Conservation (phyloP, 306 rosid genomes). For the Pyrus communis region DNA sequence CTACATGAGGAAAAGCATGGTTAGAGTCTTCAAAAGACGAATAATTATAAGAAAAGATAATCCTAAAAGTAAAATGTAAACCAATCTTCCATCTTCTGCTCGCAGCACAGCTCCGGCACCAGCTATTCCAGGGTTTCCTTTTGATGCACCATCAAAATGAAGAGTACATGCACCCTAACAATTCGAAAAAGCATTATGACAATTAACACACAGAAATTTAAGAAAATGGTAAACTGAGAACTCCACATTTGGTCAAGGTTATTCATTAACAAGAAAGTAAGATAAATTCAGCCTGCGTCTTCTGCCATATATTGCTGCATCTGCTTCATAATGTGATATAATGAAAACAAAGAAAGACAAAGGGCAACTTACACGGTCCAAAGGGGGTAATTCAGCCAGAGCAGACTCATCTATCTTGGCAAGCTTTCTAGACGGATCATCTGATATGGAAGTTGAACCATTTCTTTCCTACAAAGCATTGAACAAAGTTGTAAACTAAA, state of each 20-base stretch:
- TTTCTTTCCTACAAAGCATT: conserved; percentile 24
- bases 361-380: conserved; percentile 34
- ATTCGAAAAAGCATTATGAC: background rate
- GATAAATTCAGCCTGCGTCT: background rate
- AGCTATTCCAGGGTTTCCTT: conserved; percentile 92
- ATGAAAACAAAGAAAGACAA: background rate
- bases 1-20: conserved; percentile 33
- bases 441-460: conserved; percentile 21
- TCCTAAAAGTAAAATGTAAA: conserved; percentile 23
- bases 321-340: background rate
- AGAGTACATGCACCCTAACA: conserved; percentile 57
- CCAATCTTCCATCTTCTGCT: conserved; percentile 76
- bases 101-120: conserved; percentile 89
- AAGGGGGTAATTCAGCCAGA: conserved; percentile 18
- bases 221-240: background rate
- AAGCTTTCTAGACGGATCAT: conserved; percentile 36
- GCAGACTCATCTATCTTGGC: conserved; percentile 33
- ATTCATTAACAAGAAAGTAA: background rate
- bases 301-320: background rate
- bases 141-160: conserved; percentile 78
- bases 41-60: conserved; percentile 2
- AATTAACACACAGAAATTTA: background rate
- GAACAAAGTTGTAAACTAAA: background rate
- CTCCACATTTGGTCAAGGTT: background rate
- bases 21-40: conserved; percentile 16